Evolutionary conservation across 1,284 basidiomycete species (phyloP), one percentile per base, ranked within the genome.

Genomic region (Takashimella koratensis): DNA sequence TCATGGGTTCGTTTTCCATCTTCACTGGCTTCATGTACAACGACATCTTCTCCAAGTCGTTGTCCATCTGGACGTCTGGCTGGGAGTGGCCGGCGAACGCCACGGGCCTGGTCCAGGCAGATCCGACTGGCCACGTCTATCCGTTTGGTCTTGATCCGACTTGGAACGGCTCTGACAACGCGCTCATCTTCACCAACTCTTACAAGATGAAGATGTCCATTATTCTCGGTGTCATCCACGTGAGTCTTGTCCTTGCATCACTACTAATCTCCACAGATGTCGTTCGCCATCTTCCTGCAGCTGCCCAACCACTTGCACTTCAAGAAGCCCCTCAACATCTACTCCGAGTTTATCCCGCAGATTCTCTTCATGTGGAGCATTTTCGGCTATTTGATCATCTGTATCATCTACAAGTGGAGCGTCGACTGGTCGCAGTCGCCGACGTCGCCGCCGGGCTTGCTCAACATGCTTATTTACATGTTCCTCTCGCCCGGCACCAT

Each of bases 131-230:
- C 3, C 79, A 82, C 63, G 80, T 84, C 30, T 98, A 99, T 79
- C 84, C 88, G 2, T 92, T 99, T 65, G 96, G 96, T 64, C 76
- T 99, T 62, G 96, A 98, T 75, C 93, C 95, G 44, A 86, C 79
- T 52, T 99, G 96, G 96, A 93, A 97, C 73, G 92, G 87, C 30
- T 82, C 94, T 8, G 90, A 93, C 64, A 99, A 98, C 72, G 81
- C 81, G 1, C 82, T 99, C 55, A 86, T 98, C 52, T 98, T 98
- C 76, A 90, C 88, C 59, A 98, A 98, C 77, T 98, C 94, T 52
- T 94, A 96, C 82, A 99, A 98, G 86, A 99, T 99, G 96, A 98
- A 99, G 81, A 94, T 98, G 92, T 91, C 92, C 16, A 88, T 99
- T 71, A 85, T 98, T 51, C 79, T 98, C 54, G 96, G 96, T 77